These are phyloP conservation scores for Neodidymelliopsis sp. DNA, from an alignment of 2,329 filamentous ascomycete genomes.

Conservation along the genomic window DNA sequence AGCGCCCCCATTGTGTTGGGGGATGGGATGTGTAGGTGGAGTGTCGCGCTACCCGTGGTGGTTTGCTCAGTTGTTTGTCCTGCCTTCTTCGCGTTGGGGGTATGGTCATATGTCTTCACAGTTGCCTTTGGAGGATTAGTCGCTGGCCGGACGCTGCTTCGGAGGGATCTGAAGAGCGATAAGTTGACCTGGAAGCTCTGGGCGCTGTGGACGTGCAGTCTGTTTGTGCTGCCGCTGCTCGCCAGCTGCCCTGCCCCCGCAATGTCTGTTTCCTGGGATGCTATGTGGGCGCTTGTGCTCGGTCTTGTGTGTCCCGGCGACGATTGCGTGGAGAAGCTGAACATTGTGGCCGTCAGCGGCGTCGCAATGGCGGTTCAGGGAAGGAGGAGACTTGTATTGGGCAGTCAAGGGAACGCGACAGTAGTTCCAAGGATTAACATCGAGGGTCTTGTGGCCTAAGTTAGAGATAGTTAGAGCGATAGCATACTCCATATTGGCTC, in stretches of 20 bases:
- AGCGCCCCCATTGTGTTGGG: slow-evolving; percentile 34
- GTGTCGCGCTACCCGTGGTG: slow-evolving; percentile 28
- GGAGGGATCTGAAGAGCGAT: slow-evolving; percentile 17
- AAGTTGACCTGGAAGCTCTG: slow-evolving; percentile 30
- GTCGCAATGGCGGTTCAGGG: slow-evolving; percentile 18
- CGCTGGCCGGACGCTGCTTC: slow-evolving; percentile 15
- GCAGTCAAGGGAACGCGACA: background rate
- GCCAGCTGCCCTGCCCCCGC: background rate
- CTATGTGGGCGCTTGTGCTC: background rate
- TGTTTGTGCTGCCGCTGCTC: slow-evolving; percentile 26
- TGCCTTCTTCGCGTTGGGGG: slow-evolving; percentile 24
- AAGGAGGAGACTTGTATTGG: slow-evolving; percentile 1
- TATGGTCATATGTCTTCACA: slow-evolving; percentile 3
- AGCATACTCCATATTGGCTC: background rate
- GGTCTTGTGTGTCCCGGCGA: slow-evolving; percentile 14
- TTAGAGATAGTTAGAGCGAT: background rate
- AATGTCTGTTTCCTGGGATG: background rate
- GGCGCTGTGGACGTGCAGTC: slow-evolving; percentile 25
- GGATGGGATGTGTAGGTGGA: slow-evolving; percentile 24
- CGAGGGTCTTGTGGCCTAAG: background rate
- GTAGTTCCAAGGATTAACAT: background rate
- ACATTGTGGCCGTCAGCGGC: slow-evolving; percentile 17
- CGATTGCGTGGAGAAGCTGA: slow-evolving; percentile 15
- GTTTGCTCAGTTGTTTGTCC: slow-evolving; percentile 23
- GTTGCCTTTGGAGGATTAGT: slow-evolving; percentile 18